Evolutionary conservation across 2,329 filamentous ascomycete genomes (phyloP).

Genomic region (Cercospora berteroae): DNA sequence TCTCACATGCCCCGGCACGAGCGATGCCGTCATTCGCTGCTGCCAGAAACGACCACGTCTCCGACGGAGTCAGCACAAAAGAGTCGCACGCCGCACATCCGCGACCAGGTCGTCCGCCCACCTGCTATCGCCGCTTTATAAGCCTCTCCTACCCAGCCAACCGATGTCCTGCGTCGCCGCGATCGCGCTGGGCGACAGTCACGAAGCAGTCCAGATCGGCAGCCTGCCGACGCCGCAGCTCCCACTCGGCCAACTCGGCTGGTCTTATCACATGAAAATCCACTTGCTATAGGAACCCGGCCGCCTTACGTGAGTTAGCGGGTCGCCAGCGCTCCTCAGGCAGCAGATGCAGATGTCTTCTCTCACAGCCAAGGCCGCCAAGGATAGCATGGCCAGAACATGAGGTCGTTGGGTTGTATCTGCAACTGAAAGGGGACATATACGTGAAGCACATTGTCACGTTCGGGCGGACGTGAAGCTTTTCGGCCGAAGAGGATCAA

Average conservation of each 20-base stretch:
- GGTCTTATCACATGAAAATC: background rate
- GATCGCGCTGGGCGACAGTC: background rate
- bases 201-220: background rate
- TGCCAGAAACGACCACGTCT: background rate
- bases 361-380: background rate
- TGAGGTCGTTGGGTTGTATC: background rate
- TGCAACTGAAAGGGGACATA: background rate
- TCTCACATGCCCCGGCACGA: background rate
- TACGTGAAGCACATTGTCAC: background rate
- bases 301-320: slow-evolving; percentile 1
- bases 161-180: background rate
- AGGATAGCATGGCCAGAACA: background rate
- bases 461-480: background rate
- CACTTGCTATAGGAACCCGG: background rate
- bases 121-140: background rate
- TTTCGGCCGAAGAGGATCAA: background rate
- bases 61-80: background rate
- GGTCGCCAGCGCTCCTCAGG: background rate
- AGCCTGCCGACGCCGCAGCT: background rate
- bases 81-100: background rate
- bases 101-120: background rate
- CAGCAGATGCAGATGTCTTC: background rate
- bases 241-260: background rate
- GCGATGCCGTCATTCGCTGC: slow-evolving; percentile 3
- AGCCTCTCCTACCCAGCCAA: background rate